phyloP scores from a whole-genome alignment of 176 grass and related monocot genomes.

The Panicum miliaceum region DNA sequence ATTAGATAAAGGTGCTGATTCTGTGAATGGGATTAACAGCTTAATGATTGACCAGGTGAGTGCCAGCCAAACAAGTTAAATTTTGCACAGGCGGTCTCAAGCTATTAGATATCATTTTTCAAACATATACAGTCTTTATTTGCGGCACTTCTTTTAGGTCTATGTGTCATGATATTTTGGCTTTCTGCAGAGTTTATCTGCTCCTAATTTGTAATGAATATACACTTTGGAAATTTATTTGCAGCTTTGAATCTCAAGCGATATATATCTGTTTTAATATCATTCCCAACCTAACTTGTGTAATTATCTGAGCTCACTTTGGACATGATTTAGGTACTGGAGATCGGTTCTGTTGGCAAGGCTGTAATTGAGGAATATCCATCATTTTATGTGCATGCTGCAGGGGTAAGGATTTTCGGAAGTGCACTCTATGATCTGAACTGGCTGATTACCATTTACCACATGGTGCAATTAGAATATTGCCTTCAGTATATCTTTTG shows the following conservation, averaged over 20 bases:
- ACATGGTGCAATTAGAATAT: neutral
- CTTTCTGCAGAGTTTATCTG: conserved; percentile 32
- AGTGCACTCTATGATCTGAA: conserved; percentile 2
- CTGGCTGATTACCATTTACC: neutral
- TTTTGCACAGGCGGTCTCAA: conserved; percentile 15
- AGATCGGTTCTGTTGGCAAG: conserved; percentile 93
- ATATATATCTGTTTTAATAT: neutral
- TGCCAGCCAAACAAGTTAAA: neutral
- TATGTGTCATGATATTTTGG: neutral
- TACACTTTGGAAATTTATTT: conserved; percentile 29
- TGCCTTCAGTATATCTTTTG: conserved; percentile 9
- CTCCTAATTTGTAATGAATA: conserved; percentile 7
- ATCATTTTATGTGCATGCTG: conserved; percentile 80
- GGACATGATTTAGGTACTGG: conserved; percentile 65
- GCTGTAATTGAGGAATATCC: conserved; percentile 56
- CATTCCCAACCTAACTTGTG: conserved; percentile 2
- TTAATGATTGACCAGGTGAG: conserved; percentile 87
- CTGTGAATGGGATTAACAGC: conserved; percentile 72
- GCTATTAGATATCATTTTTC: conserved; percentile 17
- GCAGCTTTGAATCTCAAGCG: neutral
- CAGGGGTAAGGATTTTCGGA: conserved; percentile 60
- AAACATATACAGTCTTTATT: conserved; percentile 9
- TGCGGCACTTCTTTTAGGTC: neutral
- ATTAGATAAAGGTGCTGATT: conserved; percentile 73
- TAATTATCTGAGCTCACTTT: conserved; percentile 25